phyloP scores from a whole-genome alignment of 2,329 filamentous ascomycete genomes.

The Pseudogymnoascus verrucosus region DNA sequence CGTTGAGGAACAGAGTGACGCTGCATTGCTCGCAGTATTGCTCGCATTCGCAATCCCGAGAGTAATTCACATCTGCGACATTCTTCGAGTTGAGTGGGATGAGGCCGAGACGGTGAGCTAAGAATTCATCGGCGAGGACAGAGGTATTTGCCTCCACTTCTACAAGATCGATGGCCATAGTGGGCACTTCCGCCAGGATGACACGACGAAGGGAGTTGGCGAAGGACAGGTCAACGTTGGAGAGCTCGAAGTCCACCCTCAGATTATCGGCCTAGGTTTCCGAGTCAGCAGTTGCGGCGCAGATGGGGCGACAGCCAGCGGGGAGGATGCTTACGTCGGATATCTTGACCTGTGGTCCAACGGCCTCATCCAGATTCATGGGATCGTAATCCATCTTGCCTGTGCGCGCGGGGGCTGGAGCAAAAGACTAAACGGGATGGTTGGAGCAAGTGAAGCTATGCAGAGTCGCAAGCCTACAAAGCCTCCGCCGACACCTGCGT shows the following conservation, averaged over 20 bases:
- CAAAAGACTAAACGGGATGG: neutral
- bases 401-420: neutral
- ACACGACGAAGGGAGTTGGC: conserved; percentile 87
- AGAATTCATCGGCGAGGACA: conserved; percentile 93
- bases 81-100: conserved; percentile 81
- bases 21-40: conserved; percentile 89
- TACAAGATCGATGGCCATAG: conserved; percentile 88
- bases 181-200: conserved; percentile 90
- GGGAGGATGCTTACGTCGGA: conserved; percentile 30
- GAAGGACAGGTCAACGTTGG: conserved; percentile 80
- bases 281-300: neutral
- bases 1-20: conserved; percentile 75
- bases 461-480: neutral
- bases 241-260: conserved; percentile 86
- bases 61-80: conserved; percentile 75
- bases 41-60: conserved; percentile 93
- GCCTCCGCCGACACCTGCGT: neutral
- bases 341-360: conserved; percentile 39
- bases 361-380: conserved; percentile 36
- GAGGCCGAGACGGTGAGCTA: conserved; percentile 84
- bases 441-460: neutral
- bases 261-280: conserved; percentile 60
- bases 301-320: neutral
- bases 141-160: conserved; percentile 90
- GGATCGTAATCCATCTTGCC: conserved; percentile 41